These are phyloP conservation scores for Leishmania aethiopica DNA, from an alignment of 208 protist genomes.

Conservation along the genomic window DNA sequence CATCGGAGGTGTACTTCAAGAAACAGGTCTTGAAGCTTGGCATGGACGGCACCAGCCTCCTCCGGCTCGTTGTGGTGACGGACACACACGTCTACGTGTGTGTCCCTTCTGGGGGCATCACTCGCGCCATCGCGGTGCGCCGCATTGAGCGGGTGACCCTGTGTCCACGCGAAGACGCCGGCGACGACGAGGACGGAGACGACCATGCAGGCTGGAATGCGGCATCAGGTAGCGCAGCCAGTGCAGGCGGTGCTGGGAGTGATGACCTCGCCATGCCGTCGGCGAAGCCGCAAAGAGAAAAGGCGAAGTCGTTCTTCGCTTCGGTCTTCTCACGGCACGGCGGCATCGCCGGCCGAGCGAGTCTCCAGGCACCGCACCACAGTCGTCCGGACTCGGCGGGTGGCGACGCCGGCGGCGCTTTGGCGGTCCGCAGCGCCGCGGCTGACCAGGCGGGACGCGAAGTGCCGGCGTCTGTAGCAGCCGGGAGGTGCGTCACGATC, in stretches of 20 bases:
- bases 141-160: conserved; percentile 38
- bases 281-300: not conserved
- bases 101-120: conserved; percentile 49
- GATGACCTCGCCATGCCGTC: not conserved
- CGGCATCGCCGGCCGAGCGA: not conserved
- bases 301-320: conserved; percentile 7
- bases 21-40: conserved; percentile 51
- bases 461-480: not conserved
- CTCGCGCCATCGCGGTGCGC: conserved; percentile 38
- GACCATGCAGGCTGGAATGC: not conserved
- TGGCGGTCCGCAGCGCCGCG: not conserved
- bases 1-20: conserved; percentile 19
- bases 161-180: conserved; percentile 19
- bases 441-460: not conserved
- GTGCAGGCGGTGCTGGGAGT: not conserved
- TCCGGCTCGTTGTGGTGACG: conserved; percentile 42
- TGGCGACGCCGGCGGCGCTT: not conserved
- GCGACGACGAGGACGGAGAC: conserved; percentile 9
- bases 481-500: conserved; percentile 10
- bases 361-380: not conserved
- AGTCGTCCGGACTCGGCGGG: not conserved
- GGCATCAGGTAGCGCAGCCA: not conserved
- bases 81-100: conserved; percentile 43
- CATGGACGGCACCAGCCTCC: conserved; percentile 44
- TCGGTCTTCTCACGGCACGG: conserved; percentile 7